These are phyloP conservation scores for Pleurotus ostreatus DNA, from an alignment of 768 basidiomycete genomes.

Conservation along the genomic window DNA sequence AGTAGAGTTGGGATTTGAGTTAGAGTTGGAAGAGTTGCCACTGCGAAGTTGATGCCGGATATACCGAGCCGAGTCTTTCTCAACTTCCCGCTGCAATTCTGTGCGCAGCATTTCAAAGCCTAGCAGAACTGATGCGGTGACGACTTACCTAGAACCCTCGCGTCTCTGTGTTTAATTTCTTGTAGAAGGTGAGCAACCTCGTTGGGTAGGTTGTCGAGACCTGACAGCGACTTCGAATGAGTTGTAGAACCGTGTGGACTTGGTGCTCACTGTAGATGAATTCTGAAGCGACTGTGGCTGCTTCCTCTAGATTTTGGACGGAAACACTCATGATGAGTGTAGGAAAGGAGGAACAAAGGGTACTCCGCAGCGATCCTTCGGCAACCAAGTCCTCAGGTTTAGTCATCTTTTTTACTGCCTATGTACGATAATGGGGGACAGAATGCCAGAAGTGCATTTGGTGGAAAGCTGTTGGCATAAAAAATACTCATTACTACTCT, in stretches of 20 bases:
- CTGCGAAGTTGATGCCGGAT: constrained; percentile 30
- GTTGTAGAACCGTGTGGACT: neutral
- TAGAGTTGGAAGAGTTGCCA: constrained; percentile 12
- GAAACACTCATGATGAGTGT: neutral
- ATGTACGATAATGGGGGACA: too few relatives aligned
- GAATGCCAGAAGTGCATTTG: too few relatives aligned
- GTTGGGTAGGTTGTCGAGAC: constrained; percentile 42
- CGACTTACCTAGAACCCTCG: constrained; percentile 29
- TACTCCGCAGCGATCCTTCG: neutral
- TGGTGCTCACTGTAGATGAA: constrained; percentile 38
- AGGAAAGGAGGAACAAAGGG: neutral
- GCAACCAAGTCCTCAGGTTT: neutral
- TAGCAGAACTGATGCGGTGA: neutral
- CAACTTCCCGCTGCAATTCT: constrained; percentile 39
- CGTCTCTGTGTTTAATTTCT: constrained; percentile 41
- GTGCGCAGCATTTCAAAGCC: neutral
- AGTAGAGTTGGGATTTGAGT: constrained; percentile 6
- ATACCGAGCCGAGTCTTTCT: constrained; percentile 33
- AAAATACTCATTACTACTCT: neutral
- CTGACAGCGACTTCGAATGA: constrained; percentile 18
- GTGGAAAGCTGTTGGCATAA: neutral
- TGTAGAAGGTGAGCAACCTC: constrained; percentile 43
- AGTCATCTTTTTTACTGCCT: neutral
- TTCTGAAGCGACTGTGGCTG: constrained; percentile 38
- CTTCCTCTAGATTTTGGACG: constrained; percentile 37